These are phyloP conservation scores for Metschnikowia santaceciliae DNA, from an alignment of 805 yeast genomes.

Conservation along the genomic window DNA sequence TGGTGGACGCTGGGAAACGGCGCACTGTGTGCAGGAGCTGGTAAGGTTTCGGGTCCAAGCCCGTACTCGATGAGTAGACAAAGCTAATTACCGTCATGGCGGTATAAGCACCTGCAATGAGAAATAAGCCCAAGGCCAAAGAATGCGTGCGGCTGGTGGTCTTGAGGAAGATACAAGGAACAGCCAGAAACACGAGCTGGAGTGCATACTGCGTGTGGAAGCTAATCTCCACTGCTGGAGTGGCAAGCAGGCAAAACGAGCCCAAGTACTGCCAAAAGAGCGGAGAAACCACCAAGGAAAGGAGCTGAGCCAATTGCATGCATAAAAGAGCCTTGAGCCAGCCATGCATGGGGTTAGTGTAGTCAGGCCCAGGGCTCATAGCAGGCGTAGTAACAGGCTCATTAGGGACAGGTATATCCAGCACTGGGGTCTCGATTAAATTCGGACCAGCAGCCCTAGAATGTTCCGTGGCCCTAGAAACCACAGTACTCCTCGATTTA, in stretches of 20 bases:
- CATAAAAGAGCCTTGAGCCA: conserved; percentile 5
- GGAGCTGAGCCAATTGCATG: conserved; percentile 9
- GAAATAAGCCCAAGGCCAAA: conserved; percentile 39
- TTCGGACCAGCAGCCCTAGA: no score
- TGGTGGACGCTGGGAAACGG: conserved; percentile 38
- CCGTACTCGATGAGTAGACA: conserved; percentile 21
- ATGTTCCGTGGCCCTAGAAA: no score
- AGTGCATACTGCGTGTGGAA: conserved; percentile 29
- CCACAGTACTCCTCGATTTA: not conserved
- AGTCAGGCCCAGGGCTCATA: no score
- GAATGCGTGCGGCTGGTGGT: conserved; percentile 45
- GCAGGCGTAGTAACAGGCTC: no score
- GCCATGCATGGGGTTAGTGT: not conserved
- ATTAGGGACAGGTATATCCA: no score
- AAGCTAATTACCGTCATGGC: conserved; percentile 35
- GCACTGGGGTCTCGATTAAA: no score
- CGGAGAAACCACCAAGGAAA: conserved; percentile 3
- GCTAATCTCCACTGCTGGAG: conserved; percentile 5
- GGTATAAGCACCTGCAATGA: conserved; percentile 33
- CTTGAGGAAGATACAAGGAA: conserved; percentile 44
- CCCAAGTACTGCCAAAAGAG: conserved; percentile 8
- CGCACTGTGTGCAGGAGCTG: conserved; percentile 29
- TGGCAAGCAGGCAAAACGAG: conserved; percentile 10
- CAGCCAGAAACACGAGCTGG: conserved; percentile 36
- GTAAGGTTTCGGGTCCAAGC: conserved; percentile 19